phyloP scores from a whole-genome alignment of 1,284 basidiomycete species.

The Leccinum subrobustum region DNA sequence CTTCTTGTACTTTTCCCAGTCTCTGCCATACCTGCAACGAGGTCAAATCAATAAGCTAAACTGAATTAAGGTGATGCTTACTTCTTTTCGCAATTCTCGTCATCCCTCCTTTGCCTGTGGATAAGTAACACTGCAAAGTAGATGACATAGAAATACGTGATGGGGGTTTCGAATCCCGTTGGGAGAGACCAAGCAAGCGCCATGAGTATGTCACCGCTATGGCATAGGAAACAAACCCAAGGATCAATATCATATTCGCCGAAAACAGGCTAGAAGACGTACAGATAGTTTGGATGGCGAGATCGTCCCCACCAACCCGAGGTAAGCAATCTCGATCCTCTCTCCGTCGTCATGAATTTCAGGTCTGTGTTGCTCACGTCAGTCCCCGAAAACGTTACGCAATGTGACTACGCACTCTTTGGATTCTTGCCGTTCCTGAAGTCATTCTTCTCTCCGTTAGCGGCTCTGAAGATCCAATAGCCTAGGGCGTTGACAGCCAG shows the following conservation, averaged over 20 bases:
- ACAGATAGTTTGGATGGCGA: conserved; percentile 93
- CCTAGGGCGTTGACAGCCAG: conserved; percentile 73
- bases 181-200: conserved; percentile 93
- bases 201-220: conserved; percentile 86
- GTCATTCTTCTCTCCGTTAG: conserved; percentile 94
- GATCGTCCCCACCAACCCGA: conserved; percentile 98
- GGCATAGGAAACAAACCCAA: not conserved
- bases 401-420: conserved; percentile 56
- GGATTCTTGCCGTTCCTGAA: conserved; percentile 94
- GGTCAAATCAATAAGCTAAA: not conserved
- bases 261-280: conserved; percentile 30
- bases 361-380: conserved; percentile 51
- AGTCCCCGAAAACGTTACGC: not conserved
- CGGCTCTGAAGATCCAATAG: conserved; percentile 88
- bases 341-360: conserved; percentile 79
- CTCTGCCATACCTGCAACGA: conserved; percentile 67
- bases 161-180: conserved; percentile 87
- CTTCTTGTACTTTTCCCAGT: conserved; percentile 87
- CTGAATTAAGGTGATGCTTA: conserved; percentile 34
- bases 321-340: conserved; percentile 88
- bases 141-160: conserved; percentile 94
- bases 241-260: not conserved
- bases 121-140: conserved; percentile 91
- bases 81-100: conserved; percentile 90
- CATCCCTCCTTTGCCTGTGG: conserved; percentile 90